phyloP scores from a whole-genome alignment of 202 grass and related monocot genomes.

The Brachypodium distachyon region DNA sequence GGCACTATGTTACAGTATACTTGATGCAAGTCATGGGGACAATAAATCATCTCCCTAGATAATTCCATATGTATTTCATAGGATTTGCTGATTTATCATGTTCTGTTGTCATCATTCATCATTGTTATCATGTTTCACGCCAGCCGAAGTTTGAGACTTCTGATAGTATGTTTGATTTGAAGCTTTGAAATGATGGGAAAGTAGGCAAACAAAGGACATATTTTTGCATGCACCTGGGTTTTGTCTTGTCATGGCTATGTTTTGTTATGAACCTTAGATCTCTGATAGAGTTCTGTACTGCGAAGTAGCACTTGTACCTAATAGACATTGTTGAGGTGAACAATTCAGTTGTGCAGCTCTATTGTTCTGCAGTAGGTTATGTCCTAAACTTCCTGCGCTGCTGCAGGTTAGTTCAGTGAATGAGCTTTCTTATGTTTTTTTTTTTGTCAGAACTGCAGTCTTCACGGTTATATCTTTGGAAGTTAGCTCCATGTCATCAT shows the following conservation, averaged over 20 bases:
- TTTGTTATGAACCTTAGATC: not conserved
- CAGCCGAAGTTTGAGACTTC: not conserved
- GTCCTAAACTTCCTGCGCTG: not conserved
- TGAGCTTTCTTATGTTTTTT: not conserved
- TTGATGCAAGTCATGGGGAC: not conserved
- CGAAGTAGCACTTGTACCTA: not conserved
- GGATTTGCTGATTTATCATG: not conserved
- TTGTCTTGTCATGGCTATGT: conserved; percentile 7
- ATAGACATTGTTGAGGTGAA: not conserved
- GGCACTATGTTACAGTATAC: not conserved
- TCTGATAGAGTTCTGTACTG: not conserved
- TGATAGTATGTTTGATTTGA: not conserved
- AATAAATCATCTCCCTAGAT: not conserved
- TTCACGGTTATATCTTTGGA: not conserved
- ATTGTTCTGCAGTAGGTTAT: not conserved
- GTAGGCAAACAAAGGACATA: not conserved
- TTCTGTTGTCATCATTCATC: not conserved
- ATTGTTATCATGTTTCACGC: not conserved
- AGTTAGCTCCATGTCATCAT: not conserved
- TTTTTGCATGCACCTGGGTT: conserved; percentile 12
- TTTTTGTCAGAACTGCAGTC: not conserved
- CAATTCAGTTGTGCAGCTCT: not conserved
- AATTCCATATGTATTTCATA: not conserved
- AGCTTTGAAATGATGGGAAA: not conserved
- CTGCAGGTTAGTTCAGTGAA: not conserved